Base-by-base conservation (phyloP, 345 rosid genomes). In the Kernera saxatilis region DNA sequence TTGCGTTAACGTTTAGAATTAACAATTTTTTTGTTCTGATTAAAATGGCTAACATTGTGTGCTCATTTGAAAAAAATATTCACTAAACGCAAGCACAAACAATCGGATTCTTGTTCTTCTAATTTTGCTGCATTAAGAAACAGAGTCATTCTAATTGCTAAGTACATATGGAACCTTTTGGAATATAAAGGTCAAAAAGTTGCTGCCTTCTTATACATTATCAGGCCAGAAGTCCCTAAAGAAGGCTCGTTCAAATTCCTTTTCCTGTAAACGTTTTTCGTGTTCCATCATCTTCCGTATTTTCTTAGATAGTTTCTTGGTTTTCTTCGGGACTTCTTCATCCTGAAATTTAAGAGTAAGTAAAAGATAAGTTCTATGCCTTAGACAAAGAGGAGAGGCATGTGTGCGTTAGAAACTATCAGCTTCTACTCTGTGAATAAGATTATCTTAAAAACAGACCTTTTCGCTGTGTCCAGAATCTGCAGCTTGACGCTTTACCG, bases 191-290 rank as follows among this genome's bases (percentile, higher is more conserved):
- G 64, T 69, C 44, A 14, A n/a, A 8, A 21, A 13, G 11, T 1
- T 13, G 29, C 69, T 44, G 15, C 14, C 8, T 26, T 30, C 4
- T 85, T 83, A 90, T 53, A 93, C 92, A 84, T 93, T 90, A 64
- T 93, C 98, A 0, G 97, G 98, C 97, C 98, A 93, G 61, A 93
- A 93, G 76, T 90, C 96, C 39, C 92, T 82, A 39, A 70, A 88
- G 75, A 88, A 93, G 17, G 96, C 93, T 36, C 87, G 81, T 48
- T 88, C 88, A 15, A 93, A 90, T 74, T 93, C 97, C 56, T 83
- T 84, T 71, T 90, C 97, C 63, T 76, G 85, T 45, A 87, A 35
- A 2, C 35, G 78, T 72, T 87, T 74, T 77, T 88, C 98, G 8
- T 78, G 62, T 80, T 88, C 90, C 61, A 77, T 80, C 85, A 86